Base-by-base conservation (phyloP, 2,329 filamentous ascomycete genomes). In the Diaporthe ilicicola region DNA sequence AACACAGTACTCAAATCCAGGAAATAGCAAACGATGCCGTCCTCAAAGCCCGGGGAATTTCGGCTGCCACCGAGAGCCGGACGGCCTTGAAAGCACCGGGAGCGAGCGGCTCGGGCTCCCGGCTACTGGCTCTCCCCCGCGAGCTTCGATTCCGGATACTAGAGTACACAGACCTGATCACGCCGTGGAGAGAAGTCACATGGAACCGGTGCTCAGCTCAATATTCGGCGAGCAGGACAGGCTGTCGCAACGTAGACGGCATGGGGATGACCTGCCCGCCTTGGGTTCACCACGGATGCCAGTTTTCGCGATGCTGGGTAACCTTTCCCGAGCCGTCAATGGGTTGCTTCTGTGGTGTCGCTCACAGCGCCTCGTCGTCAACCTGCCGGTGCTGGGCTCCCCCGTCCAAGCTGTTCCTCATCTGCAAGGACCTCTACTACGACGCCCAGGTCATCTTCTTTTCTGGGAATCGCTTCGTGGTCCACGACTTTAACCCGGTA, bases 111-210 rank as follows among this genome's bases (percentile, higher is more conserved):
- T n/a, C n/a, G n/a, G n/a, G n/a, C n/a, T 59, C 55, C 1, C 22
- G 55, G 37, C 55, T 59, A 5, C 55, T 59, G 7, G 22, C 37
- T 76, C 72, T 78, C 9, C 76, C 76, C 4, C 19, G 24, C 13
- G 75, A 77, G 54, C 22, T 77, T 29, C 73, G 74, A 22, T 68
- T 68, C 32, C 59, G 72, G 1, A 74, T 77, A 6, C 70, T 77
- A 2, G 46, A 65, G 50, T 75, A 76, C 37, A 78, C 76, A 13
- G 75, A 77, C 32, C 72, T 78, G 2, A 69, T 76, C 22, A 72
- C 74, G 1, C 76, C 76, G 0, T 56, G 37, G 12, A 73, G 61
- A 12, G 64, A 76, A n/a, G 73, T 76, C 7, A 53, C 70, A 7
- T 78, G 76, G 76, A 50, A 34, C 27, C 15, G 67, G 19, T 2